Evolutionary conservation across 352 stramenopile species (phyloP).

Genomic region (Phytophthora foliorum): DNA sequence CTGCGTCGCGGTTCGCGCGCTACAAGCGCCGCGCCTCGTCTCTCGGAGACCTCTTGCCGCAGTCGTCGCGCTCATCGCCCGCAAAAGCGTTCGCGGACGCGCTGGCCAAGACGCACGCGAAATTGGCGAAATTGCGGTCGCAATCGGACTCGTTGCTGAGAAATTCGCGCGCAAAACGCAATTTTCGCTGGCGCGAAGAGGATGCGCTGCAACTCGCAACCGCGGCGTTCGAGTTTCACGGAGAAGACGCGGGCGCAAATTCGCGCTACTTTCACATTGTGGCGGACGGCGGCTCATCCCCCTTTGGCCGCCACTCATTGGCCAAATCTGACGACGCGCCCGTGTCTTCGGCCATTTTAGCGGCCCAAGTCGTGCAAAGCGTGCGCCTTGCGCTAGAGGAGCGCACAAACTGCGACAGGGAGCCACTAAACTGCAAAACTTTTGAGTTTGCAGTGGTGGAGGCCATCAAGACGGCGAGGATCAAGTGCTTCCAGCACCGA

Average conservation of each 20-base stretch:
- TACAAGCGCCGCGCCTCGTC: conserved; percentile 68
- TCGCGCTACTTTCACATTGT: conserved; percentile 82
- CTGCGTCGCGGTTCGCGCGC: conserved; percentile 17
- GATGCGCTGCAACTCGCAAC: conserved; percentile 55
- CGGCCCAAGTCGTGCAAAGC: conserved; percentile 58
- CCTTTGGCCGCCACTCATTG: conserved; percentile 55
- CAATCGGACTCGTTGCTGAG: conserved; percentile 55
- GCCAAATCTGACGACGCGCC: conserved; percentile 32
- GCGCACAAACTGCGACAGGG: conserved; percentile 61
- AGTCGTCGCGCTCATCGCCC: conserved; percentile 34
- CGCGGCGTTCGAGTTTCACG: conserved; percentile 59
- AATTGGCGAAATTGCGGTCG: conserved; percentile 52
- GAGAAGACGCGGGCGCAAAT: conserved; percentile 73
- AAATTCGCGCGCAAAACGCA: conserved; percentile 21
- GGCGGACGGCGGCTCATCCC: conserved; percentile 76
- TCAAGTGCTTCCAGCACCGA: conserved; percentile 65
- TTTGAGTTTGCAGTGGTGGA: conserved; percentile 70
- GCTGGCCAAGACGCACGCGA: conserved; percentile 46
- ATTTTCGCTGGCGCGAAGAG: conserved; percentile 43
- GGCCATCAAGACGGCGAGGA: conserved; percentile 62
- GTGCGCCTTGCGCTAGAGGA: conserved; percentile 63
- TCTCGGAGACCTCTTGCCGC: conserved; percentile 55
- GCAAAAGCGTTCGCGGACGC: conserved; percentile 52
- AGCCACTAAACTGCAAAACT: conserved; percentile 40
- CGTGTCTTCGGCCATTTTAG: conserved; percentile 71